These are phyloP conservation scores for Malus asiatica DNA, from an alignment of 306 rosid species.

Conservation along the genomic window DNA sequence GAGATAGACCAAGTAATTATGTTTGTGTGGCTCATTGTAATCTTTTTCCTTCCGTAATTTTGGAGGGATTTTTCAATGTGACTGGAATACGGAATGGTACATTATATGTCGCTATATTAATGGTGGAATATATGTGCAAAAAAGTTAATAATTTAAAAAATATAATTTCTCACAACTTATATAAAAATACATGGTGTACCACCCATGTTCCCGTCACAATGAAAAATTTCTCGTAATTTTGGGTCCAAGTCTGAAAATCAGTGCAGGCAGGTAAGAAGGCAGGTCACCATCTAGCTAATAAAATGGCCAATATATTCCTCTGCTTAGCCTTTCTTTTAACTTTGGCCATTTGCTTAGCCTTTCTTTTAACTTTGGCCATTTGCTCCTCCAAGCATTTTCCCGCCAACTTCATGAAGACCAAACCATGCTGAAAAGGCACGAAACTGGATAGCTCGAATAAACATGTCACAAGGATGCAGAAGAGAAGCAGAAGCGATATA, in stretches of 20 bases:
- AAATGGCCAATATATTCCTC: background rate
- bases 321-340: background rate
- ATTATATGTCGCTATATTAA: too few relatives aligned
- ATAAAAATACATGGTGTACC: too few relatives aligned
- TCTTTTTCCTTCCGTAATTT: background rate
- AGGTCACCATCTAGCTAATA: background rate
- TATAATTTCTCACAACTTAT: too few relatives aligned
- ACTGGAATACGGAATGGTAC: too few relatives aligned
- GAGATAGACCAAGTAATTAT: too few relatives aligned
- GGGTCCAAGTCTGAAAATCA: background rate
- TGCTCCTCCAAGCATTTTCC: background rate
- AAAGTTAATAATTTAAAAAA: too few relatives aligned
- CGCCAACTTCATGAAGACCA: background rate
- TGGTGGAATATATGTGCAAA: too few relatives aligned
- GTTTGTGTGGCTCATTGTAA: too few relatives aligned
- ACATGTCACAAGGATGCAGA: slow-evolving; percentile 12
- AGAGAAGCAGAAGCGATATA: background rate
- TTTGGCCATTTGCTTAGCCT: background rate
- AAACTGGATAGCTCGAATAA: slow-evolving; percentile 32
- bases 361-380: background rate
- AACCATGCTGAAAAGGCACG: slow-evolving; percentile 9
- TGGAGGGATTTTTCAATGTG: too few relatives aligned
- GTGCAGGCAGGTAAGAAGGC: background rate
- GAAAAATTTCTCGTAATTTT: background rate
- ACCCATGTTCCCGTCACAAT: too few relatives aligned